Evolutionary conservation across 202 grass and related monocot species (phyloP), one percentile per base, ranked within the genome.

Genomic region (Dendrocalamus latiflorus): DNA sequence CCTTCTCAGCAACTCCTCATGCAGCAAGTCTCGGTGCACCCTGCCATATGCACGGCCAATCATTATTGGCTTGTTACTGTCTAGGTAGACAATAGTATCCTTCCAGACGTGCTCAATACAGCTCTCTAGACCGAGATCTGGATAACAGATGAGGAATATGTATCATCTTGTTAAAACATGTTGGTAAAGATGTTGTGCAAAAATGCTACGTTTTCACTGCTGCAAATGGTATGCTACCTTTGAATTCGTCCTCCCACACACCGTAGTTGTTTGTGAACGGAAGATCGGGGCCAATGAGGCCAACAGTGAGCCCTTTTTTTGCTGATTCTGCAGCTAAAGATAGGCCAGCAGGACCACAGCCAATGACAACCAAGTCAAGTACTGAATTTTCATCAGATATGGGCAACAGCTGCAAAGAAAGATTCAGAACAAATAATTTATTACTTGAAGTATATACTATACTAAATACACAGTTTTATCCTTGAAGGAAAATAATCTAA

Each of bases 171-270:
- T 59, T 34, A 50, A 72, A 70, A 39, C 22, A 42, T 77, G 49
- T 12, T 36, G 33, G 45, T 28, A 66, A 64, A 20, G 24, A 53
- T 86, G 39, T 53, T 42, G 76, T 49, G 11, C 59, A 83, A 61
- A 44, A 44, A 44, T 44, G 42, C 11, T 44, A 13, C 11, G 42
- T 44, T 44, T 44, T 10, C 42, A 44, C 12, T 6, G 18, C 41
- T 42, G 45, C 15, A 72, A 76, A 56, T 65, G 43, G 37, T 58
- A 26, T 24, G 7, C 77, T 91, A 95, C 96, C 96, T 90, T 96
- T 99, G 50, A 99, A 99, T 83, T 99, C 96, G 30, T 99, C 96
- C 77, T 92, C 96, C 93, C 96, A 99, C 44, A 99, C 96, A 90
- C 93, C 96, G 30, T 99, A 99, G 45, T 95, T 99, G 84, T 99